Evolutionary conservation across 108 stramenopile species (phyloP).

Genomic region (Skeletonema grethae): DNA sequence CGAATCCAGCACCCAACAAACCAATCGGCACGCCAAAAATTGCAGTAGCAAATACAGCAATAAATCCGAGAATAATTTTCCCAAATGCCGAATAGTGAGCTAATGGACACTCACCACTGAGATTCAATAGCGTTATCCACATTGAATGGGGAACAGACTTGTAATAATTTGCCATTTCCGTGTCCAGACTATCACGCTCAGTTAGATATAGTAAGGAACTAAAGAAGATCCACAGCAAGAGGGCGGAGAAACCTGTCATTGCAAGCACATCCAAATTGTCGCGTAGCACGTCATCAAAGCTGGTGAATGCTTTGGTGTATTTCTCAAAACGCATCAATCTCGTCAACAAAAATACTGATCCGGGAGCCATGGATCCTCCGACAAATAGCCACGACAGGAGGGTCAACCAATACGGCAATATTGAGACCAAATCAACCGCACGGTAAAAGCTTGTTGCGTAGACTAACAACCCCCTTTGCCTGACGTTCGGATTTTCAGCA

Average conservation of each 20-base stretch:
- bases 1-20: slow-evolving; percentile 89
- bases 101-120: slow-evolving; percentile 87
- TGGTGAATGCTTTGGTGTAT: slow-evolving; percentile 81
- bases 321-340: slow-evolving; percentile 84
- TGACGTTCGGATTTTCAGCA: slow-evolving; percentile 65
- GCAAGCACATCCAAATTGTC: slow-evolving; percentile 79
- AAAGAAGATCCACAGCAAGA: slow-evolving; percentile 86
- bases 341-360: slow-evolving; percentile 61
- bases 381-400: slow-evolving; percentile 27
- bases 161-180: slow-evolving; percentile 71
- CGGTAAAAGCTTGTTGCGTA: slow-evolving; percentile 67
- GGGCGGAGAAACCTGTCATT: slow-evolving; percentile 84
- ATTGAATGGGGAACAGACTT: slow-evolving; percentile 87
- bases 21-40: slow-evolving; percentile 83
- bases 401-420: slow-evolving; percentile 76
- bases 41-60: slow-evolving; percentile 86
- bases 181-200: slow-evolving; percentile 82
- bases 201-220: slow-evolving; percentile 77
- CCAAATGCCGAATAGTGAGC: slow-evolving; percentile 76
- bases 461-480: slow-evolving; percentile 16
- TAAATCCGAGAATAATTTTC: slow-evolving; percentile 76
- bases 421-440: slow-evolving; percentile 75
- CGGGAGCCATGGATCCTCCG: slow-evolving; percentile 4
- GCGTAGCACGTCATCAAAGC: slow-evolving; percentile 74
- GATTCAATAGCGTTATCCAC: slow-evolving; percentile 92